Base-by-base conservation (phyloP, 2,329 filamentous ascomycete species). In the Penicillium italicum region DNA sequence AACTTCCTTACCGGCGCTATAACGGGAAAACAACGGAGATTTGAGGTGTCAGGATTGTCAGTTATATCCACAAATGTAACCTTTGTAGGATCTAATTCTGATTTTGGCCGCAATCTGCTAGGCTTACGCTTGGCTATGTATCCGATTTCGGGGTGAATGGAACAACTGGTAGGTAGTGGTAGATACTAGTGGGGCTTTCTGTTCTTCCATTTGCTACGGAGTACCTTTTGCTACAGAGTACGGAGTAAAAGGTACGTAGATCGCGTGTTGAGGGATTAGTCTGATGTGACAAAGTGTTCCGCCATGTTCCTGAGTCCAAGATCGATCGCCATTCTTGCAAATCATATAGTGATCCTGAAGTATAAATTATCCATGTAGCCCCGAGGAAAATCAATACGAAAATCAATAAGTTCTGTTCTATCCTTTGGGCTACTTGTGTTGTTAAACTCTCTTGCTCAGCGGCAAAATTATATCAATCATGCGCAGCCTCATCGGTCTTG, bases 401-500 rank as follows among this genome's bases (percentile, higher is more conserved):
- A 37, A 34, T 18, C 5, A 22, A 11, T 7, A 16, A 5, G 9
- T 7, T 26, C 12, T 31, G 24, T 30, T 30, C 24, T 30, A 34
- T 20, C 24, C 12, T 16, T 12, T 18, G 8, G 22, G 24, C 26
- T 7, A 12, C 24, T 18, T 22, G 10, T 9, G 7, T 26, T 8
- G 1, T 24, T 30, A 6, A n/a, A 7, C 14, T 1, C 16, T n/a
- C 18, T 40, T 14, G 18, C 42, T 10, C 7, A 42, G 2, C 5
- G 4, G 5, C 41, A 16, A 16, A 28, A 12, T 31, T 22, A 26
- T 20, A 46, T 47, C 42, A 53, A 52, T 34, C 42, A 63, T 63
- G 61, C 60, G 55, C 48, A 57, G 44, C 24, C 40, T 63, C 34
- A 38, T 45, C 16, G 28, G 55, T 20, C 55, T 63, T n/a, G 57